Conservation (phyloP, 2,329 filamentous ascomycete genomes). For the Dactylonectria estremocensis region DNA sequence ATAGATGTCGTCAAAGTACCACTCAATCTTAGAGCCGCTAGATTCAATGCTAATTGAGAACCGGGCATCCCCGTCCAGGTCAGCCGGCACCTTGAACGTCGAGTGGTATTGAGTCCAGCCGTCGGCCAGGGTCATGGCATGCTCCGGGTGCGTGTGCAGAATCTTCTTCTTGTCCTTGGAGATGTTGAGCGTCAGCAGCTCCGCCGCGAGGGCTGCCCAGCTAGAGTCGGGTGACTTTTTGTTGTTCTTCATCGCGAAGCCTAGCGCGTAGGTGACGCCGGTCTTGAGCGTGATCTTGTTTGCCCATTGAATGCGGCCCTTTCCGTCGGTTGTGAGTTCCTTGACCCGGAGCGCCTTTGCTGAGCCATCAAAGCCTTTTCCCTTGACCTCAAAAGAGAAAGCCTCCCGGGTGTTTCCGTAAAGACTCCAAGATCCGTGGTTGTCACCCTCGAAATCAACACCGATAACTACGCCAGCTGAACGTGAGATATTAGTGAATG, state of each 20-base stretch:
- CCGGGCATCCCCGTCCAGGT: background rate
- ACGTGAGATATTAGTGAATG: background rate
- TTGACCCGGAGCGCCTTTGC: background rate
- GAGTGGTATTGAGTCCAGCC: background rate
- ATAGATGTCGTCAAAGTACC: conserved; percentile 4
- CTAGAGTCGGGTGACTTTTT: background rate
- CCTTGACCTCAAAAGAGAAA: background rate
- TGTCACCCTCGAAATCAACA: background rate
- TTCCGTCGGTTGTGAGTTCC: background rate
- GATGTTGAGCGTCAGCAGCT: background rate
- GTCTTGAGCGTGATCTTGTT: background rate
- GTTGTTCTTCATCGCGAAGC: background rate
- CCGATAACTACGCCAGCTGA: background rate
- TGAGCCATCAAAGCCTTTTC: background rate
- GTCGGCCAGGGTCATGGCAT: background rate
- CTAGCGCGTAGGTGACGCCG: background rate
- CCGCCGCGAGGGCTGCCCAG: background rate
- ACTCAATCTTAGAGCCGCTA: background rate
- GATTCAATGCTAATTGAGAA: background rate
- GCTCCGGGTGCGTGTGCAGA: background rate
- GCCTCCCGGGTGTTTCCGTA: background rate
- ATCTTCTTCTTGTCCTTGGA: background rate
- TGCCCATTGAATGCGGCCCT: background rate
- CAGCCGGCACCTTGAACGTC: background rate
- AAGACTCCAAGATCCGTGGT: background rate